Conservation (phyloP, 1,284 basidiomycete species). For the Heterobasidion irregulare region DNA sequence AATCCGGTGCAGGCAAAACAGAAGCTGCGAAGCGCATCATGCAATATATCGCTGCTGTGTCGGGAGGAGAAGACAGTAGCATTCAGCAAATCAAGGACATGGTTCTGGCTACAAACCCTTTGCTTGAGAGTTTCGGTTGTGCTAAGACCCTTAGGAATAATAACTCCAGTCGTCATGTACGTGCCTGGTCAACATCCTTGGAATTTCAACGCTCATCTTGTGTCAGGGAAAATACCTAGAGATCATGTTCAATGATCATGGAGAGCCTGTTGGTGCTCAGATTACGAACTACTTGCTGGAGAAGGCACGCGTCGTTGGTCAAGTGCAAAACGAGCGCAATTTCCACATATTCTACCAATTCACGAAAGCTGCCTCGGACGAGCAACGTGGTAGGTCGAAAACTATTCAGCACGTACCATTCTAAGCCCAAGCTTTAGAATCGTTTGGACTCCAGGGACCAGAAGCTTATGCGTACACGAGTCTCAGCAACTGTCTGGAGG, state of each 20-base stretch:
- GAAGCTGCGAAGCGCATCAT: conserved; percentile 98
- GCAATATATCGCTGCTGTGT: conserved; percentile 99
- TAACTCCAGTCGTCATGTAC: conserved; percentile 95
- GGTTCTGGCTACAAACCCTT: conserved; percentile 98
- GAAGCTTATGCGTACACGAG: conserved; percentile 95
- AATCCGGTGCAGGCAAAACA: conserved; percentile 96
- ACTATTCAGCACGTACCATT: conserved; percentile 9
- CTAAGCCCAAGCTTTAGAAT: conserved; percentile 43
- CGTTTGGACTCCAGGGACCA: conserved; percentile 94
- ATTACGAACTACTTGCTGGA: conserved; percentile 99
- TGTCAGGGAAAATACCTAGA: conserved; percentile 96
- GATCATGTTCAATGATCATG: conserved; percentile 95
- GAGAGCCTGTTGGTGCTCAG: conserved; percentile 94
- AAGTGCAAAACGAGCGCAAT: conserved; percentile 94
- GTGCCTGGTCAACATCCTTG: conserved; percentile 23
- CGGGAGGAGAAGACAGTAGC: conserved; percentile 74
- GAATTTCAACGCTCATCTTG: conserved; percentile 2
- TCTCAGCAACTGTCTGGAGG: conserved; percentile 86
- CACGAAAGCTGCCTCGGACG: conserved; percentile 88
- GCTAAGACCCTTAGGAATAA: conserved; percentile 99
- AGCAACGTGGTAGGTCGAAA: conserved; percentile 68
- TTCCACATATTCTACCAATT: conserved; percentile 99
- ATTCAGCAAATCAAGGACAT: conserved; percentile 99
- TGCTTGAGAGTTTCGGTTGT: conserved; percentile 97
- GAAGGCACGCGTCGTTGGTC: conserved; percentile 95